Conservation (phyloP, 2,329 filamentous ascomycete species). For the Beauveria sp. region DNA sequence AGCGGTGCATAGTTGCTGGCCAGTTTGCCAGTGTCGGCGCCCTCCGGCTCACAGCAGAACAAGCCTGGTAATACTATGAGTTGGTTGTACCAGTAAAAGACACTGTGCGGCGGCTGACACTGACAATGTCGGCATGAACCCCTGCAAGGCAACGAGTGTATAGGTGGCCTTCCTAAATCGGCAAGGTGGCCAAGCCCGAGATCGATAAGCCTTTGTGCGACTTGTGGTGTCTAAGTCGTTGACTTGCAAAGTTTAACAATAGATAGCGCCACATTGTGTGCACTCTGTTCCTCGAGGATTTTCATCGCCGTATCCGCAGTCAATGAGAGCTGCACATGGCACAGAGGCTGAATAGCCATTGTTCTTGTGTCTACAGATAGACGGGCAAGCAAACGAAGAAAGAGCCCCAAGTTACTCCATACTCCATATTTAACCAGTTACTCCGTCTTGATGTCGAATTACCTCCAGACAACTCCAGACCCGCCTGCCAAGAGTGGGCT, state of each 20-base stretch:
- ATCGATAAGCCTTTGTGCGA: not conserved
- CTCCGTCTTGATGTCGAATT: not conserved
- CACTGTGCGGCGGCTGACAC: not conserved
- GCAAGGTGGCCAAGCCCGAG: not conserved
- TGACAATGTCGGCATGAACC: not conserved
- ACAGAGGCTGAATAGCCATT: not conserved
- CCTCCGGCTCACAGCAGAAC: not conserved
- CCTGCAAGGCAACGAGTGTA: slow-evolving; percentile 7
- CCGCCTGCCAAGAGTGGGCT: slow-evolving; percentile 1
- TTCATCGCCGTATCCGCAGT: not conserved
- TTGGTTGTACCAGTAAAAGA: not conserved
- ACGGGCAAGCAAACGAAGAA: not conserved
- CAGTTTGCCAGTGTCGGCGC: not conserved
- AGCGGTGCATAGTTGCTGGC: not conserved
- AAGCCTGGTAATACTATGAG: not conserved
- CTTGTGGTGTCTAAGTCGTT: not conserved
- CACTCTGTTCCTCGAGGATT: no score
- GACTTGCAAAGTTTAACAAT: not conserved
- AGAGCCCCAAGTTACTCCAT: no score
- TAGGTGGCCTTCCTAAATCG: slow-evolving; percentile 7
- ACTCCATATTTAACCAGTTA: no score
- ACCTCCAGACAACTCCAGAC: not conserved
- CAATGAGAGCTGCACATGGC: not conserved
- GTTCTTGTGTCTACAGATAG: not conserved
- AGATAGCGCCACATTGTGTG: not conserved